Percentiles rank a stretch among this genome's conserved stretches.
phyloP scores from a whole-genome alignment of 176 grass and related monocot species.

The Olyra latifolia region DNA sequence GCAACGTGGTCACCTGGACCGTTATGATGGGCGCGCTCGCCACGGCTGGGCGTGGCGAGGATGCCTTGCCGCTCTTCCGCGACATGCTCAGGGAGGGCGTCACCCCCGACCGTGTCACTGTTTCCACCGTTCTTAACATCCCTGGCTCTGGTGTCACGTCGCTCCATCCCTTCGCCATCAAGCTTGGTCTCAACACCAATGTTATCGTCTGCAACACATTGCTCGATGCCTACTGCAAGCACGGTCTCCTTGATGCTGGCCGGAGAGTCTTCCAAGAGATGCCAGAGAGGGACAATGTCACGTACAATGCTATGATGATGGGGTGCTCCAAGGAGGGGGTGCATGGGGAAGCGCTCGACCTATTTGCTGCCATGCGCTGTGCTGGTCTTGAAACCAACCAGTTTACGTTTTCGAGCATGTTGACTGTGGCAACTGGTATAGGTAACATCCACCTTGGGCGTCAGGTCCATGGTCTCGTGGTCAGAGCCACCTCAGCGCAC shows the following conservation, averaged over 20 bases:
- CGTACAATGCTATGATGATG: constrained; percentile 79
- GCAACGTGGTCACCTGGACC: constrained; percentile 62
- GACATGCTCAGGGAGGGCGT: constrained; percentile 56
- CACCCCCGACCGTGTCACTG: constrained; percentile 45
- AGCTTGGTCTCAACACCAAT: constrained; percentile 40
- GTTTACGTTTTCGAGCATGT: constrained; percentile 75
- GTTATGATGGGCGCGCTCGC: constrained; percentile 58
- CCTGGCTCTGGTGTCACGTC: constrained; percentile 28
- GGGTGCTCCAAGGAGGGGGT: constrained; percentile 78
- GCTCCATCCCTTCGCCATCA: constrained; percentile 51
- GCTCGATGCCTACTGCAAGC: constrained; percentile 90
- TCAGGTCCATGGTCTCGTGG: constrained; percentile 63
- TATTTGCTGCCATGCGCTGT: constrained; percentile 52
- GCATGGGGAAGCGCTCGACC: constrained; percentile 46
- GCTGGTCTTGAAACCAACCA: constrained; percentile 36
- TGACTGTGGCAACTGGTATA: constrained; percentile 48
- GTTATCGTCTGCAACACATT: constrained; percentile 65
- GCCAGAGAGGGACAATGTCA: constrained; percentile 63
- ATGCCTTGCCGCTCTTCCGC: constrained; percentile 56
- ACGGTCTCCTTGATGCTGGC: constrained; percentile 36
- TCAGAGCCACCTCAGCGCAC: constrained; percentile 45
- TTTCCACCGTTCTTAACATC: constrained; percentile 48
- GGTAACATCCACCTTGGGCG: constrained; percentile 49
- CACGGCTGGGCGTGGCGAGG: constrained; percentile 1
- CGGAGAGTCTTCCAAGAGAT: constrained; percentile 56